Base-by-base conservation (phyloP, 1,284 basidiomycete genomes). In the Rhodotorula sp. region DNA sequence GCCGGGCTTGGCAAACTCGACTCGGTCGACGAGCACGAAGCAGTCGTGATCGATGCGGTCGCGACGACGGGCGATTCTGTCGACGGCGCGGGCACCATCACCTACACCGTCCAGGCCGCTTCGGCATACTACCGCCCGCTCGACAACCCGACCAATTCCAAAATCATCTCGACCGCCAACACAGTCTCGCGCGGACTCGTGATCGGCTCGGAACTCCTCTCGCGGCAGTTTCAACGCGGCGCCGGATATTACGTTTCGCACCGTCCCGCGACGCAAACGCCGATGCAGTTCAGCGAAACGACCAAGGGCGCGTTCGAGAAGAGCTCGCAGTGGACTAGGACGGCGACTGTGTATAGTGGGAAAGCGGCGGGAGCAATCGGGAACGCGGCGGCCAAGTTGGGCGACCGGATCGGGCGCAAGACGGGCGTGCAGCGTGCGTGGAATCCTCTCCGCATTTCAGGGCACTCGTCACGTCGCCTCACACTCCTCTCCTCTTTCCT, bases 371-470 rank as follows among this genome's bases (percentile, higher is more conserved):
- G 73, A 7, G 77, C 79, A 3, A 79, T 82, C 46, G 76, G 80
- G 15, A 65, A 70, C 6, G 69, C 79, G 2, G 81, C 81, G 6
- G 75, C 74, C 23, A 72, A 73, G 51, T 51, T 82, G 10, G 81
- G 81, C 15, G 78, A 80, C 71, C 73, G 65, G 60, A 78, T 81
- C 54, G 81, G 81, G 5, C 77, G 79, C 62, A 73, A 76, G 49
- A 77, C 80, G 3, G 81, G 81, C 8, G 79, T 81, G 48, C 81
- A 81, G 68, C 71, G 78, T 71, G 43, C 57, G 62, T 59, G 3
- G 16, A 2, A 14, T 12, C 3, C 20, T 56, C 48, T 20, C n/a
- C 5, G 20, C n/a, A 16, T 20, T 20, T 20, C 26, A 10, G 15
- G 21, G 31, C 12, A 15, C 14, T 15, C 20, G 58, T 16, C n/a